Base-by-base conservation (phyloP, 805 yeast genomes). In the Debaryomyces prosopidis region DNA sequence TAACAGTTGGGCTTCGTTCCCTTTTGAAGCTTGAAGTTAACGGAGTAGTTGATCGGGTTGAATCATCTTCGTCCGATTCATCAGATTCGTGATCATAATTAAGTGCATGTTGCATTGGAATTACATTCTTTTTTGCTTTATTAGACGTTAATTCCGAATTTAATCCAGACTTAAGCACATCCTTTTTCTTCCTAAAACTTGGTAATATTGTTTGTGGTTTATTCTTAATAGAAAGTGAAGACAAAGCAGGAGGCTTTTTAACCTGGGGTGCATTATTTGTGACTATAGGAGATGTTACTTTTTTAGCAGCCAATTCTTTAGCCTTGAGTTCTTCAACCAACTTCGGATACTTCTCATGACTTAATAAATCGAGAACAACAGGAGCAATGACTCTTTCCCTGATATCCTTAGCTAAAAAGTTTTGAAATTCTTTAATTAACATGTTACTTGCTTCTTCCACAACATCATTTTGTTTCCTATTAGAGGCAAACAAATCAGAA, bases 361-460 rank as follows among this genome's bases (percentile, higher is more conserved):
- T 76, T 51, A 89, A 69, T 15, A 77, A 64, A 26, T 83, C 83
- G 43, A 86, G 70, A 14, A 89, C 78, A 1, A 76, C 72, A 0
- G 94, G 89, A 0, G 87, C 90, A 18, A 88, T 76, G 3, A 87
- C 66, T 48, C 89, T 78, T 55, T 83, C 92, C 52, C 87, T 73
- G 18, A 89, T 78, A 64, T 89, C 96, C 48, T 85, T 84, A 16
- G 81, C 67, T 37, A 89, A 61, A 39, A 83, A 81, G 9, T 71
- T 68, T 47, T 80, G 80, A 41, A 89, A 73, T 51, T 89, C 96
- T 44, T 77, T 80, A 19, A 83, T 59, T 39, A 90, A 68, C 42
- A 76, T 65, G 17, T 75, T 66, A 1, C 79, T 72, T 0, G 96
- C 85, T 39, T 83, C 87, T 15, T 77, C 79, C 2, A 82, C 66